Evolutionary conservation across 352 stramenopile genomes (phyloP).

Genomic region (Phytopythium ostracodes): DNA sequence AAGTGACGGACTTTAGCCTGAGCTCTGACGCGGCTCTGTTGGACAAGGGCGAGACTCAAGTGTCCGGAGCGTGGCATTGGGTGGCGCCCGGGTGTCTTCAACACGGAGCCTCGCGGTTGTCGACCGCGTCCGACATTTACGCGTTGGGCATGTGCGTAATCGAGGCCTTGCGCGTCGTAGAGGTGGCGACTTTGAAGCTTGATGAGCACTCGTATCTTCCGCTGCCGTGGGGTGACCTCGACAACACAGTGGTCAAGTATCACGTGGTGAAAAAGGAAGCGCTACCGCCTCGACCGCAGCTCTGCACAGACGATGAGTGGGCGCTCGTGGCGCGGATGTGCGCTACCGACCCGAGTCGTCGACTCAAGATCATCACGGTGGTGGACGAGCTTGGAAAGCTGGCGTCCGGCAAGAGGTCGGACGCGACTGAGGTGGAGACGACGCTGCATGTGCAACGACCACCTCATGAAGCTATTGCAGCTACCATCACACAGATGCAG

Average conservation of each 20-base stretch:
- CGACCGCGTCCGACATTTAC: neutral
- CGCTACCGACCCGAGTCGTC: neutral
- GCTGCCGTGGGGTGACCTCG: neutral
- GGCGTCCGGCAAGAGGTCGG: no score
- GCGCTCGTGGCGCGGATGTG: neutral
- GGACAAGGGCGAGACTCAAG: neutral
- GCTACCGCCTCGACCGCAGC: neutral
- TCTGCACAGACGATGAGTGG: slow-evolving; percentile 1
- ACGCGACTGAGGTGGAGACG: no score
- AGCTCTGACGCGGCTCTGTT: neutral
- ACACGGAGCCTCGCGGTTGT: neutral
- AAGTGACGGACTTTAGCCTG: neutral
- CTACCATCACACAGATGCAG: neutral
- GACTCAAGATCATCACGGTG: neutral
- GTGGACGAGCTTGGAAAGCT: neutral
- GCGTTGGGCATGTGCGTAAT: slow-evolving; percentile 1
- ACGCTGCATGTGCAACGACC: no score
- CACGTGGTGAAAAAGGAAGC: neutral
- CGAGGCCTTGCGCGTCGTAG: neutral
- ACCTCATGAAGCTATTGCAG: no score
- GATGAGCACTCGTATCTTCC: neutral
- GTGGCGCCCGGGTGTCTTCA: neutral
- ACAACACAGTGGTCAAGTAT: neutral
- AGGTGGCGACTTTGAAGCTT: neutral
- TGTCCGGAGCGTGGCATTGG: neutral